These are phyloP conservation scores for Cytospora paraplurivora DNA, from an alignment of 2,329 filamentous ascomycete genomes.

Conservation along the genomic window DNA sequence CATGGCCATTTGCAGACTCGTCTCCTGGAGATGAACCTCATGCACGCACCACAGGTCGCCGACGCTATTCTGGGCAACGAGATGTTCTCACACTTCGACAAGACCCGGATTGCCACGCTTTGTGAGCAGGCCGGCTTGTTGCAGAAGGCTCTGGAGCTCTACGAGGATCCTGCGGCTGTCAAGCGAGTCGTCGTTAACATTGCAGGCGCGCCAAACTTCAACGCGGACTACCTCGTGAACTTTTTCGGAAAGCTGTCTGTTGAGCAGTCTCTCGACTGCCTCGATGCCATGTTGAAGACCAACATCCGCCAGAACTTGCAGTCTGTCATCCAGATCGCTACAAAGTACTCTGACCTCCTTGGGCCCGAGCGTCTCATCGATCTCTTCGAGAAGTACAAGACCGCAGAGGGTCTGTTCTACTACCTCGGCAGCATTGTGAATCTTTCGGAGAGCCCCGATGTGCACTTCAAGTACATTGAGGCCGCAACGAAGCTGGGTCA, in stretches of 20 bases:
- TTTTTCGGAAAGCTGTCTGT: slow-evolving; percentile 96
- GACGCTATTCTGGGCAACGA: slow-evolving; percentile 97
- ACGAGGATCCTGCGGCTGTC: slow-evolving; percentile 84
- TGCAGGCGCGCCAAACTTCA: slow-evolving; percentile 79
- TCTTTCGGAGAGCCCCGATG: slow-evolving; percentile 89
- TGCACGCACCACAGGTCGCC: slow-evolving; percentile 95
- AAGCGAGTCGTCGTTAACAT: slow-evolving; percentile 89
- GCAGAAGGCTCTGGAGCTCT: slow-evolving; percentile 89
- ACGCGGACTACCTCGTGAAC: slow-evolving; percentile 84
- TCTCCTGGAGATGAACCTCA: slow-evolving; percentile 94
- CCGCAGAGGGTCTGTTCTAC: slow-evolving; percentile 94
- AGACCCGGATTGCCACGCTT: slow-evolving; percentile 80
- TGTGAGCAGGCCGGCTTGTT: slow-evolving; percentile 91
- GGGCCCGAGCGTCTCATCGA: slow-evolving; percentile 87
- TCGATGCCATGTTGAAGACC: slow-evolving; percentile 93
- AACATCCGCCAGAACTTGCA: slow-evolving; percentile 98
- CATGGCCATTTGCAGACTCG: slow-evolving; percentile 93
- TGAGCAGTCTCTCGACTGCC: slow-evolving; percentile 89
- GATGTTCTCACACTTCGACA: slow-evolving; percentile 98
- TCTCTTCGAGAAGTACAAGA: slow-evolving; percentile 96
- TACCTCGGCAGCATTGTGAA: slow-evolving; percentile 98
- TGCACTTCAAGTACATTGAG: slow-evolving; percentile 99
- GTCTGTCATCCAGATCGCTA: slow-evolving; percentile 90
- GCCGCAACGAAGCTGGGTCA: slow-evolving; percentile 92
- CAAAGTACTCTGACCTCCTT: slow-evolving; percentile 95